These are phyloP conservation scores for Erythrophleum fordii DNA, from an alignment of 306 rosid species.

Conservation along the genomic window DNA sequence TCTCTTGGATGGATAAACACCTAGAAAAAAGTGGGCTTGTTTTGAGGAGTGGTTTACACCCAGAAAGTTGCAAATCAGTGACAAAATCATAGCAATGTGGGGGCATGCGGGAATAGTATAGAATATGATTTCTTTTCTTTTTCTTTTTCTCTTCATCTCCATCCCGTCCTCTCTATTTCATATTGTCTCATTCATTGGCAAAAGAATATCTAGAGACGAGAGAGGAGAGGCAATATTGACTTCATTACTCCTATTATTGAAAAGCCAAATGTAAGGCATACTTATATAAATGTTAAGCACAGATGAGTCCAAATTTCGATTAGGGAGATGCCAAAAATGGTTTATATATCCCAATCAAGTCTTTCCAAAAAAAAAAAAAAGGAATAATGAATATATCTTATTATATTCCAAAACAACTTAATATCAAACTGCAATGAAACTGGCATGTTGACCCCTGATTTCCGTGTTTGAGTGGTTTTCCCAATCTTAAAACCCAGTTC, in stretches of 20 bases:
- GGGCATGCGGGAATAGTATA: slow-evolving; percentile 23
- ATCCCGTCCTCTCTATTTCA: slow-evolving; percentile 35
- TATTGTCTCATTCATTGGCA: slow-evolving; percentile 32
- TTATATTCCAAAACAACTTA: slow-evolving; percentile 27
- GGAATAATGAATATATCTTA: neutral
- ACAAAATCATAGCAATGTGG: slow-evolving; percentile 33
- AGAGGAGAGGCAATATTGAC: slow-evolving; percentile 40
- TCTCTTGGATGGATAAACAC: slow-evolving; percentile 1
- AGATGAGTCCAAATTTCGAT: slow-evolving; percentile 11
- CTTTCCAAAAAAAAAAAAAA: neutral
- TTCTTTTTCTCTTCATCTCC: neutral
- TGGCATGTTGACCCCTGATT: slow-evolving; percentile 41
- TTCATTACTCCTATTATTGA: slow-evolving; percentile 29
- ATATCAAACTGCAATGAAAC: slow-evolving; percentile 31
- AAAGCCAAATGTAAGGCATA: slow-evolving; percentile 14
- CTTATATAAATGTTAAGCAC: neutral
- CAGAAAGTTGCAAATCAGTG: slow-evolving; percentile 36
- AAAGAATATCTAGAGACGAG: slow-evolving; percentile 11
- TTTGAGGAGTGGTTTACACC: slow-evolving; percentile 46
- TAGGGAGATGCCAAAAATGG: slow-evolving; percentile 33
- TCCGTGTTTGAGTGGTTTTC: slow-evolving; percentile 39
- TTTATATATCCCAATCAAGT: neutral
- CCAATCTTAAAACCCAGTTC: slow-evolving; percentile 12
- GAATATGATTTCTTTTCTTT: neutral
- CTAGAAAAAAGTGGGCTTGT: neutral